Base-by-base conservation (phyloP, 805 yeast genomes). In the Saccharomyces cerevisiae region DNA sequence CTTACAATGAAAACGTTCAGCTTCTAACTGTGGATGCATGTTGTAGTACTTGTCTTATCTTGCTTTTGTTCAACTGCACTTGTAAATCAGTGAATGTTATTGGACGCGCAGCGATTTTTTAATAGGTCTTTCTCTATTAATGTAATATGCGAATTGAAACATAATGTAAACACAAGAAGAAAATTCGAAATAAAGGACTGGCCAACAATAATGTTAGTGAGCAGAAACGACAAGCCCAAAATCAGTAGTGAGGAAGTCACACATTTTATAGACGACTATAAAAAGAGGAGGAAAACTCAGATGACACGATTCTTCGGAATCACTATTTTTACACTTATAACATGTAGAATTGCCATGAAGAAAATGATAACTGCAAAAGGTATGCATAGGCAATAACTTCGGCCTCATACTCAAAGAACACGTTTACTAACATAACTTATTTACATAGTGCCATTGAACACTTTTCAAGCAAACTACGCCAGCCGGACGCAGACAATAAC, bases 401-500 rank as follows among this genome's bases (percentile, higher is more conserved):
- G 8, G 11, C 3, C 17, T 17, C 17, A 3, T 8, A 5, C 4
- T 17, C 10, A 3, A 36, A 17, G 4, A 17, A 6, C 43, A 1
- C 10, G 8, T n/a, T 31, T 17, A 36, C 43, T 36, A 36, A 36
- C 43, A 9, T 17, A n/a, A 9, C 43, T 17, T 10, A 36, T 17
- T 17, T 43, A 11, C 9, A 21, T 51, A 73, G 79, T 82, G 61
- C 70, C 82, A 5, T 97, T 97, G 6, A 78, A 78, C 47, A 76
- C 83, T 62, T 91, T 87, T 70, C 90, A 88, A 62, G 89, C 91
- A 11, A 90, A 90, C 70, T 92, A 89, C 63, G 79, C 81, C 54
- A 94, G 94, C 2, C 24, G 17, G 11, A 21, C 11, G 4, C 43
- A 46, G n/a, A 48, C 53, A 10, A 52, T 55, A 17, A 76, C 82